Evolutionary conservation across 2,329 filamentous ascomycete genomes (phyloP), one percentile per base, ranked within the genome.

Genomic region (Xylaria sp.): DNA sequence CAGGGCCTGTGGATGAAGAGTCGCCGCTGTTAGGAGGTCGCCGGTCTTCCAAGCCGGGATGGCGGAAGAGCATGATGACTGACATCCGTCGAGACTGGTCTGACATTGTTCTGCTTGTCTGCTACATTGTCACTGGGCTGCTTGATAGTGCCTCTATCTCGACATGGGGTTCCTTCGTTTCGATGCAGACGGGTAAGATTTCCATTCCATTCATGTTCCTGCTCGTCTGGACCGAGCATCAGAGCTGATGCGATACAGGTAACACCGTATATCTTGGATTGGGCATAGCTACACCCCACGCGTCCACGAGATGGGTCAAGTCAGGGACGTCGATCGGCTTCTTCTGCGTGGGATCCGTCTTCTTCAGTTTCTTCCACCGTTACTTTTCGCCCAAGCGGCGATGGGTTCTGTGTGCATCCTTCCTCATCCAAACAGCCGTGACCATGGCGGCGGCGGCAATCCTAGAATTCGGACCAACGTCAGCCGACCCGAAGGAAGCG

Each of bases 231-330:
- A 11, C 47, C 11, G 35, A 6, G 47, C 7, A 52, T 54, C 6
- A 54, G 55, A 46, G 54, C 59, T 58, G 13, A 60, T 57, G 51
- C 2, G 49, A 42, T 16, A 49, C 52, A 84, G 82, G 87, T 59
- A 93, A 93, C 73, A 92, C 90, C 4, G 83, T 93, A 52, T 93
- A 91, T 71, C 78, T 92, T 11, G 90, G 89, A 7, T 80, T 92
- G 2, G 90, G 90, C 2, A 76, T 92, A n/a, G 79, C 84, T 7
- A 81, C 83, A 0, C 80, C 84, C 10, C 67, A 68, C 42, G 75
- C 79, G 55, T 78, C 77, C 6, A 81, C 80, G 16, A 80, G 87
- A 54, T 90, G 86, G 86, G 80, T 88, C 69, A 90, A 90, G 65
- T 89, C 89, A 0, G 79, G 82, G n/a, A 81, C 83, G 7, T 91